These are phyloP conservation scores for Barnettozyma californica DNA, from an alignment of 805 yeast species.

Conservation along the genomic window DNA sequence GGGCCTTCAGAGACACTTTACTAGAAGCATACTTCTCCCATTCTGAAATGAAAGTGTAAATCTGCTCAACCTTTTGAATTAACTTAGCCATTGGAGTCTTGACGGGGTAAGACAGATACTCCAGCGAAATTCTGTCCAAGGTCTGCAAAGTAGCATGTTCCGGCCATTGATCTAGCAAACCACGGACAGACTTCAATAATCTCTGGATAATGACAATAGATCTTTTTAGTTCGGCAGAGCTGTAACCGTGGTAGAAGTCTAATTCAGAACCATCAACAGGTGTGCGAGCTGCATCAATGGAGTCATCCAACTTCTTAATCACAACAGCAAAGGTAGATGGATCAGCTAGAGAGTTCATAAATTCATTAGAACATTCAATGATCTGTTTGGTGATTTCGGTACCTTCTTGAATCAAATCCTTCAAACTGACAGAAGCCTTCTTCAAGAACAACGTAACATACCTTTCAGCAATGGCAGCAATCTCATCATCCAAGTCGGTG, in stretches of 20 bases:
- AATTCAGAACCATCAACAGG: constrained; percentile 31
- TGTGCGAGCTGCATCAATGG: constrained; percentile 28
- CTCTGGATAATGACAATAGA: constrained; percentile 48
- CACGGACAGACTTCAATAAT: constrained; percentile 39
- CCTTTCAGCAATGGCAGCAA: constrained; percentile 41
- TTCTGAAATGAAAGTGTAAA: constrained; percentile 75
- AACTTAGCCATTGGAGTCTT: constrained; percentile 71
- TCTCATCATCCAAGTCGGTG: constrained; percentile 39
- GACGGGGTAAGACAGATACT: constrained; percentile 57
- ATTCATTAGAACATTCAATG: constrained; percentile 19
- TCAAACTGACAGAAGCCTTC: constrained; percentile 14
- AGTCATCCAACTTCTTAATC: constrained; percentile 29
- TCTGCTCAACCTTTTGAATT: constrained; percentile 79
- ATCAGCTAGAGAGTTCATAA: constrained; percentile 21
- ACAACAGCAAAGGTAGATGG: constrained; percentile 32
- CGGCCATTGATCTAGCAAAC: constrained; percentile 72
- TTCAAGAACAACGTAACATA: constrained; percentile 41
- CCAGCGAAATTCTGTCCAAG: constrained; percentile 56
- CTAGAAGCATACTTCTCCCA: constrained; percentile 92
- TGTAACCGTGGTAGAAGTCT: constrained; percentile 62
- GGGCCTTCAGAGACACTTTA: constrained; percentile 56
- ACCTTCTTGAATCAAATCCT: constrained; percentile 38
- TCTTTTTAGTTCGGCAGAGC: constrained; percentile 51
- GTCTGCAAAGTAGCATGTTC: constrained; percentile 87
- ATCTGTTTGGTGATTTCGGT: constrained; percentile 28